A percentile compares a stretch with the other conserved stretches of the same genome.
Evolutionary conservation across 176 grass and related monocot genomes (phyloP).

Genomic region (Aegilops bicornis): DNA sequence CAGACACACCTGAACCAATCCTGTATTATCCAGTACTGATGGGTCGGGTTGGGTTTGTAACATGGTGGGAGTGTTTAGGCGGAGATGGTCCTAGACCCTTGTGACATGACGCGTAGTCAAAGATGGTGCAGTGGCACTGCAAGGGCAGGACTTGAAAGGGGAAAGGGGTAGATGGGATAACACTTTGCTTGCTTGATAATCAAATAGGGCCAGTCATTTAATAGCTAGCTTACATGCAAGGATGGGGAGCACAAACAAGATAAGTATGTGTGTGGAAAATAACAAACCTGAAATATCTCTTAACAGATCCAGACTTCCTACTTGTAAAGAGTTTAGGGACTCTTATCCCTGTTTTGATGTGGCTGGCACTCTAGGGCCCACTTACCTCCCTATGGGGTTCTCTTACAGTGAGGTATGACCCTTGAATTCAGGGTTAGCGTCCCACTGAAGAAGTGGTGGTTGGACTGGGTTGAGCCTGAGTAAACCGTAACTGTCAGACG

Average conservation of each 20-base stretch:
- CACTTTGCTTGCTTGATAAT: neutral
- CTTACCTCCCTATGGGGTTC: neutral
- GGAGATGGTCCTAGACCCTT: neutral
- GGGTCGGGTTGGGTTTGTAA: neutral
- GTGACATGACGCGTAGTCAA: neutral
- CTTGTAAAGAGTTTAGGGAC: neutral
- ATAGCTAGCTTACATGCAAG: neutral
- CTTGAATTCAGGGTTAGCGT: neutral
- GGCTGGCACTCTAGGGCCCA: neutral
- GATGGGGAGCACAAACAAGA: neutral
- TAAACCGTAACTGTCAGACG: neutral
- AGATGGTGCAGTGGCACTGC: neutral
- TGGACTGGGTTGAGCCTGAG: neutral
- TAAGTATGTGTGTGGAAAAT: neutral
- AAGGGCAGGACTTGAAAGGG: neutral
- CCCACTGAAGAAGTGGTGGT: neutral
- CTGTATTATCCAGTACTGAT: neutral
- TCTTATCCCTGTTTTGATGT: neutral
- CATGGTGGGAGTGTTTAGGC: neutral
- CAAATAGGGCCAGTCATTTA: neutral
- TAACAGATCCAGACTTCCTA: neutral
- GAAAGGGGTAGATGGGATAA: neutral
- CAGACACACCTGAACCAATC: neutral
- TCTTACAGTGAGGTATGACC: neutral
- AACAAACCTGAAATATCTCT: neutral